A percentile compares a stretch with the other conserved stretches of the same genome.
These are phyloP conservation scores for Cercospora sp. DNA, from an alignment of 2,329 filamentous ascomycete genomes.

Conservation along the genomic window DNA sequence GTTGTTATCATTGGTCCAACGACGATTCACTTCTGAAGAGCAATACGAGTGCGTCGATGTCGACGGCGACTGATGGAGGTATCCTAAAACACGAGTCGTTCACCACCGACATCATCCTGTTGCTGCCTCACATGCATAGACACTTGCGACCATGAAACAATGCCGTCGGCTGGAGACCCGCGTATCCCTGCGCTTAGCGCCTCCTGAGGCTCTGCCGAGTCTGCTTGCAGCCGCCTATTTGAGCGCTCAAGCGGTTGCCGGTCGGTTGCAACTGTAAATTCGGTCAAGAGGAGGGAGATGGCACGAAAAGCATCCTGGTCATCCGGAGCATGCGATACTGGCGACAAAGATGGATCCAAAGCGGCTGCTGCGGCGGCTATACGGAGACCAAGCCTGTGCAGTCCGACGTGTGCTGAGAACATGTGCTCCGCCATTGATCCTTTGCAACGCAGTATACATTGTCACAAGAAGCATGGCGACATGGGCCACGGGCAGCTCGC, in stretches of 20 bases:
- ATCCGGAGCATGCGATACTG: background rate
- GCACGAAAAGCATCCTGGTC: background rate
- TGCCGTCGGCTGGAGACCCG: background rate
- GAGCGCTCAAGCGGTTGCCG: background rate
- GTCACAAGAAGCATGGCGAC: background rate
- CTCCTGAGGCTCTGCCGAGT: background rate
- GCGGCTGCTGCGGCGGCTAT: background rate
- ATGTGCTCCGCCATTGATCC: background rate
- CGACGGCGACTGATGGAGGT: background rate
- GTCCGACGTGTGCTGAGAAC: background rate
- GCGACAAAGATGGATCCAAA: background rate
- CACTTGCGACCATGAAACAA: slow-evolving; percentile 7
- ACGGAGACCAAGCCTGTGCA: background rate
- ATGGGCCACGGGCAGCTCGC: background rate
- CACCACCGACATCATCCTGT: background rate
- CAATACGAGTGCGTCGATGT: background rate
- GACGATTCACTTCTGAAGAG: background rate
- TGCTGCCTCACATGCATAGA: slow-evolving; percentile 3
- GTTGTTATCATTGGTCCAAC: background rate
- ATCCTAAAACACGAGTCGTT: background rate
- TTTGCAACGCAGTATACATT: background rate
- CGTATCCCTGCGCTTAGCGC: background rate
- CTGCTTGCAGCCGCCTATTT: background rate
- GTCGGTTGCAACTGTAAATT: background rate
- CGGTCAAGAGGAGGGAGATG: background rate